A percentile compares a stretch with the other conserved stretches of the same genome.
Conservation (phyloP, 148 eudicot genomes). For the Spergularia marina region DNA sequence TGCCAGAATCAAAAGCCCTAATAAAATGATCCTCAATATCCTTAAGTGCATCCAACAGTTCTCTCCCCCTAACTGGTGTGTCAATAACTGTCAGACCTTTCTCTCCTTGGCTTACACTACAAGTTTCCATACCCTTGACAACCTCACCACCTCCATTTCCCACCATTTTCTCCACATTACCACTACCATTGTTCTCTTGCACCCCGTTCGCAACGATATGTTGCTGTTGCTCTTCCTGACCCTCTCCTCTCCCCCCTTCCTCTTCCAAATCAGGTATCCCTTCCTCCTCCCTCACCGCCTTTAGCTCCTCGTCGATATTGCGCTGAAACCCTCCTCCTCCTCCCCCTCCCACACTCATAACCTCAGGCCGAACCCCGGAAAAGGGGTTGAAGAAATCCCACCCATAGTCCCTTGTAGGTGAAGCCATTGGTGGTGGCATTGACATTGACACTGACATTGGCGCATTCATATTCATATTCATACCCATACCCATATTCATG, state of each 20-base stretch:
- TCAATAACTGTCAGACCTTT: conserved; percentile 65
- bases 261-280: conserved; percentile 83
- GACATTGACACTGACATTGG: conserved; percentile 36
- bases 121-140: conserved; percentile 34
- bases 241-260: conserved; percentile 34
- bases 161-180: conserved; percentile 17
- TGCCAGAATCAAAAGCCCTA: conserved; percentile 83
- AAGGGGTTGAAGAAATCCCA: conserved; percentile 99
- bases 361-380: conserved; percentile 45
- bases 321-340: conserved; percentile 38
- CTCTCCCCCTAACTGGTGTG: conserved; percentile 60
- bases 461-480: conserved; percentile 4
- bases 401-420: conserved; percentile 80
- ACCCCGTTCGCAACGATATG: conserved; percentile 4
- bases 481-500: conserved; percentile 31
- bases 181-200: conserved; percentile 6
- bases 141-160: conserved; percentile 39
- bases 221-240: conserved; percentile 28
- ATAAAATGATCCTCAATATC: conserved; percentile 83
- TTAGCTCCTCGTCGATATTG: conserved; percentile 58
- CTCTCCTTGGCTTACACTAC: conserved; percentile 34
- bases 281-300: conserved; percentile 74
- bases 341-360: conserved; percentile 19
- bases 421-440: conserved; percentile 57
- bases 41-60: conserved; percentile 76